phyloP scores from a whole-genome alignment of 202 grass and related monocot genomes.

The Tripidium arundinaceum region DNA sequence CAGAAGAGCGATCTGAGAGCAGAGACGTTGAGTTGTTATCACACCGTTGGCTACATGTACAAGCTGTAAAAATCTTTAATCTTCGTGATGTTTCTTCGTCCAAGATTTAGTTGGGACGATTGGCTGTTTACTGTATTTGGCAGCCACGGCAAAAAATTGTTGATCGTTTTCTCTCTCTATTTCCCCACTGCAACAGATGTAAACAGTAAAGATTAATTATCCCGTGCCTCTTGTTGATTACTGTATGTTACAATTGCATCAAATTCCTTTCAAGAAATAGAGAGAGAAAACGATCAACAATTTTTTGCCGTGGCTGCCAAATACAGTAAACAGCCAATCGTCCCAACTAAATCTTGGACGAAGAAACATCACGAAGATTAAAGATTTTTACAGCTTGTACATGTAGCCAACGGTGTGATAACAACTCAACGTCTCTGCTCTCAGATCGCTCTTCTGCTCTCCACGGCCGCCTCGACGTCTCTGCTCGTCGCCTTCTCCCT shows the following conservation, averaged over 20 bases:
- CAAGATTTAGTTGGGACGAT: not conserved
- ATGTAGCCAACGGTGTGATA: not conserved
- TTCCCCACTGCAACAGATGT: too few relatives aligned
- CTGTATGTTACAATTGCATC: too few relatives aligned
- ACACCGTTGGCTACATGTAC: not conserved
- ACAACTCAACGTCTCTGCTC: not conserved
- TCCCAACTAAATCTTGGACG: not conserved
- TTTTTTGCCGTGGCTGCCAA: not conserved
- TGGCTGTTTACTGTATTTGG: not conserved
- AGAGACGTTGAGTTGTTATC: not conserved
- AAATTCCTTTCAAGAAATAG: too few relatives aligned
- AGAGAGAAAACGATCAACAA: too few relatives aligned
- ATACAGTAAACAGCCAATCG: not conserved
- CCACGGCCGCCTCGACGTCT: not conserved
- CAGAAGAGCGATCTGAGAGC: slow-evolving; percentile 4
- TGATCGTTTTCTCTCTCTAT: too few relatives aligned
- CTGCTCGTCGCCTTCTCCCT: not conserved
- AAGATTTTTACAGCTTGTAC: not conserved
- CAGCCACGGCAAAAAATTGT: not conserved
- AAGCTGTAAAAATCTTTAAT: not conserved
- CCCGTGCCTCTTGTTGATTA: too few relatives aligned
- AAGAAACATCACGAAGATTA: not conserved
- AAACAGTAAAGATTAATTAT: too few relatives aligned
- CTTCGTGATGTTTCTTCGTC: not conserved
- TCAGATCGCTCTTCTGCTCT: slow-evolving; percentile 1